A percentile compares a stretch with the other conserved stretches of the same genome.
These are phyloP conservation scores for Paraleonurus japonicus DNA, from an alignment of 257 asterid species.

Conservation along the genomic window DNA sequence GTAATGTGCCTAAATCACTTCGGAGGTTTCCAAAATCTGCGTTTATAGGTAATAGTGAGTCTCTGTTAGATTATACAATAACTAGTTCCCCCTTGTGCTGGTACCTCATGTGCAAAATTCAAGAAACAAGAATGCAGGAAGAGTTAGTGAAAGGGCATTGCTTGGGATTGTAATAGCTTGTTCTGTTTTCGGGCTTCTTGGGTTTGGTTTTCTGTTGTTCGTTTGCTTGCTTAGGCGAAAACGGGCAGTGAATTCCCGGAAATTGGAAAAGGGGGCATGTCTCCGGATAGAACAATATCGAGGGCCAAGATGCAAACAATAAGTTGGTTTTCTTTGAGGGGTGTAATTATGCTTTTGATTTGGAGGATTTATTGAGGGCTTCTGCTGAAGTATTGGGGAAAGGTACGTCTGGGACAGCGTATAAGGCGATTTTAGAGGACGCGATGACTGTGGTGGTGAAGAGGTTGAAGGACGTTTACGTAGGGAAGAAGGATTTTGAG, in stretches of 20 bases:
- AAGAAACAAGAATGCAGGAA: constrained; percentile 41
- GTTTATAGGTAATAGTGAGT: constrained; percentile 50
- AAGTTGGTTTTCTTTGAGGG: constrained; percentile 78
- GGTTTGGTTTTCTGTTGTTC: constrained; percentile 56
- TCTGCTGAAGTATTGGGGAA: constrained; percentile 85
- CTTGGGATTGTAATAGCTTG: constrained; percentile 54
- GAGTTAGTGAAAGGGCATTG: constrained; percentile 53
- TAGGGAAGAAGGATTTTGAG: constrained; percentile 75
- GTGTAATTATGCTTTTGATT: constrained; percentile 70
- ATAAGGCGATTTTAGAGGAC: constrained; percentile 74
- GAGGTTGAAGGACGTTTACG: constrained; percentile 82
- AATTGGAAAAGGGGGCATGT: constrained; percentile 61
- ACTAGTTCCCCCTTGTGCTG: constrained; percentile 45
- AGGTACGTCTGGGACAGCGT: constrained; percentile 77
- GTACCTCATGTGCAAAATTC: constrained; percentile 45
- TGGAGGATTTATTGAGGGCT: constrained; percentile 84
- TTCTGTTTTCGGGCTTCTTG: constrained; percentile 57
- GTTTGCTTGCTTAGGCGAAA: constrained; percentile 53
- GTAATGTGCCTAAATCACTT: constrained; percentile 61
- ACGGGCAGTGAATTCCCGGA: constrained; percentile 41
- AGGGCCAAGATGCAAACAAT: constrained; percentile 57
- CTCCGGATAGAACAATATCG: constrained; percentile 62
- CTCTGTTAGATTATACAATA: constrained; percentile 40
- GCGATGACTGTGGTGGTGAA: constrained; percentile 68
- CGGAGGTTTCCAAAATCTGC: constrained; percentile 59